These are phyloP conservation scores for Westerdykella aurantiaca DNA, from an alignment of 2,329 filamentous ascomycete genomes.

Conservation along the genomic window DNA sequence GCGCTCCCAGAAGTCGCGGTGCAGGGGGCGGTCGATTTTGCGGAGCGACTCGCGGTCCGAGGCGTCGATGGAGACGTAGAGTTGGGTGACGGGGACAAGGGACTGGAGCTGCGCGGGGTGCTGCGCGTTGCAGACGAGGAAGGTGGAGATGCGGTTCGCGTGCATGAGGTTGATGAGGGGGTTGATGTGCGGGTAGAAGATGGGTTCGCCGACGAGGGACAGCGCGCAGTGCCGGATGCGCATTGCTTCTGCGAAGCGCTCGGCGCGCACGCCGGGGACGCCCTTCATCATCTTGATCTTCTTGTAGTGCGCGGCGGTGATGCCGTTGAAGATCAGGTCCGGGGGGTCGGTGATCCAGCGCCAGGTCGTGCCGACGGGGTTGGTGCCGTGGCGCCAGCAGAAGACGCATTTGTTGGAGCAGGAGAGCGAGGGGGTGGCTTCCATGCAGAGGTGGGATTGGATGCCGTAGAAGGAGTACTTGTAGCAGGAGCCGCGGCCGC, in stretches of 20 bases:
- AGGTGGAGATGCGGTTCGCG: slow-evolving; percentile 79
- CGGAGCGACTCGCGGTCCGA: slow-evolving; percentile 82
- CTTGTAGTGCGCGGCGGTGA: slow-evolving; percentile 87
- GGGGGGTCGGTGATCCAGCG: slow-evolving; percentile 92
- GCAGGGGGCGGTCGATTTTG: slow-evolving; percentile 84
- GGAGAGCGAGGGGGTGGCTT: slow-evolving; percentile 88
- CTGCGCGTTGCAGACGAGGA: slow-evolving; percentile 95
- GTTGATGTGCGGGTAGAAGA: slow-evolving; percentile 98
- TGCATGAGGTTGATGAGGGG: slow-evolving; percentile 82
- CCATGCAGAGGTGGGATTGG: slow-evolving; percentile 95
- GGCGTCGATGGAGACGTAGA: slow-evolving; percentile 95
- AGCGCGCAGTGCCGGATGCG: slow-evolving; percentile 88
- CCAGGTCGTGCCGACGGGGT: slow-evolving; percentile 94
- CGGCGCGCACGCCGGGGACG: slow-evolving; percentile 84
- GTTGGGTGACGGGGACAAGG: slow-evolving; percentile 80
- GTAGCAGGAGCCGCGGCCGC: slow-evolving; percentile 91
- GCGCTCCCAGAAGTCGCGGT: slow-evolving; percentile 96
- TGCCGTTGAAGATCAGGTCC: slow-evolving; percentile 80
- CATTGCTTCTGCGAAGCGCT: slow-evolving; percentile 90
- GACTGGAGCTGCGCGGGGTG: slow-evolving; percentile 85
- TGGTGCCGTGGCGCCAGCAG: slow-evolving; percentile 97
- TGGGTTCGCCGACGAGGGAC: slow-evolving; percentile 91
- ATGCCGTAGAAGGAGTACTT: slow-evolving; percentile 98
- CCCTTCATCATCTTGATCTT: slow-evolving; percentile 98
- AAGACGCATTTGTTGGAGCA: slow-evolving; percentile 99